Conservation (phyloP, 2,329 filamentous ascomycete species). For the Phialophora tarda region DNA sequence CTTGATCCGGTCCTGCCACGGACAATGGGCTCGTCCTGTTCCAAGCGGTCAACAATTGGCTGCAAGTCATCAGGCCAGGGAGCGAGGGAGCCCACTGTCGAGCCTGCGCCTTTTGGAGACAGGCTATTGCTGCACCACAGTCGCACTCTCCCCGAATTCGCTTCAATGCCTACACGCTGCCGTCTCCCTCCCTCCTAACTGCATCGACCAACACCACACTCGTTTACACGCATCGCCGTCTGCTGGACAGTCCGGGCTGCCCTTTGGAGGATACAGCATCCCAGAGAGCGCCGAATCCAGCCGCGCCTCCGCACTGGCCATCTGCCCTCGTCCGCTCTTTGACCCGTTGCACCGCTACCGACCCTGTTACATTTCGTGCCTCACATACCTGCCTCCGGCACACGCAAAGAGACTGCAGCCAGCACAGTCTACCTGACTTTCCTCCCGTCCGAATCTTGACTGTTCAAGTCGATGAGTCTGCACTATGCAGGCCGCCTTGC, state of each 20-base stretch:
- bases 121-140: constrained; percentile 13
- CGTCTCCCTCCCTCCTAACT: constrained; percentile 6
- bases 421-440: neutral
- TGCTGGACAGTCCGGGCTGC: constrained; percentile 32
- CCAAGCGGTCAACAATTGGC: neutral
- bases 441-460: neutral
- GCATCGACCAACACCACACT: constrained; percentile 18
- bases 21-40: neutral
- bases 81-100: constrained; percentile 3
- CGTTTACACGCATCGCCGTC: constrained; percentile 27
- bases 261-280: constrained; percentile 11
- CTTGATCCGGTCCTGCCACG: neutral
- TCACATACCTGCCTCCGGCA: constrained; percentile 20
- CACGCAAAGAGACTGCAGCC: constrained; percentile 6
- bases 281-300: constrained; percentile 14
- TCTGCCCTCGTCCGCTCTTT: constrained; percentile 28
- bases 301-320: constrained; percentile 28
- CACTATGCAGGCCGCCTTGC: constrained; percentile 34
- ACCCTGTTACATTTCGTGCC: constrained; percentile 30
- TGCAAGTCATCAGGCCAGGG: neutral
- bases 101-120: constrained; percentile 10
- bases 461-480: constrained; percentile 13
- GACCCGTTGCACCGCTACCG: constrained; percentile 20
- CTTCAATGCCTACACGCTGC: neutral
- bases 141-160: constrained; percentile 9